These are phyloP conservation scores for Arxiozyma heterogenica DNA, from an alignment of 1,139 yeast genomes.

Conservation along the genomic window DNA sequence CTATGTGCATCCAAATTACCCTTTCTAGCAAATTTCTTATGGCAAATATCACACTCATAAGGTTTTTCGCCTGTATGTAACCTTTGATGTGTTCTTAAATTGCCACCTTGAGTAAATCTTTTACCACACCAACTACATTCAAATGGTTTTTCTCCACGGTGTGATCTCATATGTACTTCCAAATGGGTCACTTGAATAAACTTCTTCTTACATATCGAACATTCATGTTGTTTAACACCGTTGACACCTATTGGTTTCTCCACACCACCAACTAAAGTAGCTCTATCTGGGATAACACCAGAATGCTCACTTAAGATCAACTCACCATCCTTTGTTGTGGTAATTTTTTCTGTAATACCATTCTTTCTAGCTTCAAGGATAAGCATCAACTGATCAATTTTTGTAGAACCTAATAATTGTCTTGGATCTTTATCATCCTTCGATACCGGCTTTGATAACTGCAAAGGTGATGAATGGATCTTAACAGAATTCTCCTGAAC, in stretches of 20 bases:
- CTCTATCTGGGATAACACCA: conserved; percentile 50
- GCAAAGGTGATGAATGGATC: conserved; percentile 17
- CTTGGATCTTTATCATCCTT: conserved; percentile 40
- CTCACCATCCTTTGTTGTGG: conserved; percentile 51
- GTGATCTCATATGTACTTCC: conserved; percentile 71
- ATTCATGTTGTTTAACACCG: conserved; percentile 54
- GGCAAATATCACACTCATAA: conserved; percentile 64
- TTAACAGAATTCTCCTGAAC: background rate
- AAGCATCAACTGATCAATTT: conserved; percentile 80
- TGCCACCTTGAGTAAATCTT: conserved; percentile 86
- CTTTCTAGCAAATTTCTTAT: conserved; percentile 70
- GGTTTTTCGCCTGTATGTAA: conserved; percentile 92
- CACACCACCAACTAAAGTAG: conserved; percentile 72
- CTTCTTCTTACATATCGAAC: conserved; percentile 59
- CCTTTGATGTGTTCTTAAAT: conserved; percentile 76
- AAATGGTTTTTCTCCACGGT: conserved; percentile 71
- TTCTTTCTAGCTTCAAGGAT: conserved; percentile 78
- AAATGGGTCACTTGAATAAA: conserved; percentile 72
- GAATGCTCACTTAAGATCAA: conserved; percentile 19
- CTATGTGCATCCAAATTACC: conserved; percentile 85
- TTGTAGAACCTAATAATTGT: conserved; percentile 73
- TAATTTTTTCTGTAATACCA: conserved; percentile 51
- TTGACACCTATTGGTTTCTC: conserved; percentile 48
- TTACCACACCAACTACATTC: conserved; percentile 73
- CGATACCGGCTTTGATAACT: background rate